Conservation (phyloP, 345 rosid species). For the Bretschneidera sinensis region DNA sequence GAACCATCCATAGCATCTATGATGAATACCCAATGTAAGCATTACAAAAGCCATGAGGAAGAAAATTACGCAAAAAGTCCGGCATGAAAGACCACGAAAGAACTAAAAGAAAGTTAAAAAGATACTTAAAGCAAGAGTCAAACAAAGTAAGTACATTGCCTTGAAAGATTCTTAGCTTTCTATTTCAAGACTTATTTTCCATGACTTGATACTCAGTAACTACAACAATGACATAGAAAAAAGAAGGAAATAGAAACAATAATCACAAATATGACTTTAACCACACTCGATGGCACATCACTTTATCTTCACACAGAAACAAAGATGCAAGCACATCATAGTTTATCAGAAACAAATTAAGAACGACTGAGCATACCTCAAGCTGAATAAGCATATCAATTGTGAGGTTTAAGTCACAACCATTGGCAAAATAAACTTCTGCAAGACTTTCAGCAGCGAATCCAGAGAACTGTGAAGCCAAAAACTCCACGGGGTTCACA, state of each 20-base stretch:
- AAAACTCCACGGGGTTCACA: constrained; percentile 68
- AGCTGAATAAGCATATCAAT: constrained; percentile 97
- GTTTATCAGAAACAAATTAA: constrained; percentile 7
- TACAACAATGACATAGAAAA: too few relatives aligned
- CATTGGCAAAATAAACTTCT: constrained; percentile 88
- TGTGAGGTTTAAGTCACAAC: constrained; percentile 82
- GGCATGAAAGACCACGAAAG: neutral
- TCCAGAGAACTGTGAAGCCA: constrained; percentile 90
- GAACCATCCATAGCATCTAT: neutral
- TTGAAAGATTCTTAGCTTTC: neutral
- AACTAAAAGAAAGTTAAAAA: constrained; percentile 1
- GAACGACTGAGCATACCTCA: constrained; percentile 53
- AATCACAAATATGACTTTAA: neutral
- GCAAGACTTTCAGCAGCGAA: constrained; percentile 94
- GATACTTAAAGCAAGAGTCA: neutral
- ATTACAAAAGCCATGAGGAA: neutral
- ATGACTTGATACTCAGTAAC: too few relatives aligned
- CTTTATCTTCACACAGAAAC: neutral
- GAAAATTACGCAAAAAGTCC: neutral
- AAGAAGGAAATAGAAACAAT: too few relatives aligned
- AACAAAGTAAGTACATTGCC: neutral
- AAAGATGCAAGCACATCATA: constrained; percentile 11
- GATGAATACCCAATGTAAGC: neutral
- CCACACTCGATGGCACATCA: neutral
- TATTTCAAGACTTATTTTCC: neutral